Evolutionary conservation across 108 stramenopile genomes (phyloP), one percentile per base, ranked within the genome.

Genomic region (Fistulifera pelliculosa): DNA sequence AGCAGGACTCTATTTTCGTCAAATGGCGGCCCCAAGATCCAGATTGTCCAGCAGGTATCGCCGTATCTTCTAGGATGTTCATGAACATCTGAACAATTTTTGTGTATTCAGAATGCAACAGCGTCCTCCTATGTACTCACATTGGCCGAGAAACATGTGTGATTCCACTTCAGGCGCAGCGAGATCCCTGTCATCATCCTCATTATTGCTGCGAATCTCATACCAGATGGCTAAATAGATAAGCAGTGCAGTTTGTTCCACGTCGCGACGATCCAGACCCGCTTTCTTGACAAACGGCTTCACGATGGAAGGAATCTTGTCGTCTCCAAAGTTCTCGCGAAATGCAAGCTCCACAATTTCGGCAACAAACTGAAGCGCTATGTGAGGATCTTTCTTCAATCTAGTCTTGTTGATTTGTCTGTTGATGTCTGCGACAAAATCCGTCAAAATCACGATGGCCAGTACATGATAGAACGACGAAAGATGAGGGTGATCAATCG

Each of bases 391-490:
- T n/a, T 35, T 45, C 28, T 5, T 39, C 5, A 3, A 7, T 40
- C 38, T 45, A 4, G 8, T 35, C 8, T 35, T 35, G 31, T 35
- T 8, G 31, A 35, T 35, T 8, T 6, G 31, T 35, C 8, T 35
- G 31, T 35, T 35, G 31, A 35, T 35, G 6, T 35, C 31, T 6
- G 31, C 31, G 8, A 3, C 8, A 8, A 49, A 17, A 2, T 12
- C 21, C 16, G 24, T 11, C 18, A 27, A 45, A 15, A 58, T 45
- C 13, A 58, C 57, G 26, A 58, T 2, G 2, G 57, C 57, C 45
- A 58, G 43, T 2, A 45, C 57, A n/a, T 58, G 18, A 22, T 58
- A 58, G 27, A 58, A 58, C 7, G 14, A 35, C 2, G 17, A 5
- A 4, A 54, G 4, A 14, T 54, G 53, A 14, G 31, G 31, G 19